Evolutionary conservation across 2,329 filamentous ascomycete species (phyloP).

Genomic region (Nectriaceae sp.): DNA sequence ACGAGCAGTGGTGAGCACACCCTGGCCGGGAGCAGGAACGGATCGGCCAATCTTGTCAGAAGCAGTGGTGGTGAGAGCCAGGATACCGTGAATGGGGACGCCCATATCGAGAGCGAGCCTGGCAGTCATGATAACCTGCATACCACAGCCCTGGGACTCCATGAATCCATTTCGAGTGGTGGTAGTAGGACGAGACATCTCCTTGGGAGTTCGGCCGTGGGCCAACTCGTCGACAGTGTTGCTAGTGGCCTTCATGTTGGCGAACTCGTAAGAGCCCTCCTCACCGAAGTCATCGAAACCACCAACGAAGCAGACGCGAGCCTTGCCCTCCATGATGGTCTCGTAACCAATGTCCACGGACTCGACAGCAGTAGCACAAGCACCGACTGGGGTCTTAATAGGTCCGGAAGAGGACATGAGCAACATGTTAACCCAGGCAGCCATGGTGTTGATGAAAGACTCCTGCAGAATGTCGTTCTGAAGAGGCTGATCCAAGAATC

Average conservation of each 20-base stretch:
- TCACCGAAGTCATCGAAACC: slow-evolving; percentile 99
- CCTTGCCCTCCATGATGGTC: slow-evolving; percentile 98
- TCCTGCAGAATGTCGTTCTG: slow-evolving; percentile 99
- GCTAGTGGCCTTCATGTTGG: slow-evolving; percentile 99
- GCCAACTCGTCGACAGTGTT: slow-evolving; percentile 96
- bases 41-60: slow-evolving; percentile 99
- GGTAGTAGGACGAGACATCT: slow-evolving; percentile 97
- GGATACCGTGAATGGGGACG: slow-evolving; percentile 92
- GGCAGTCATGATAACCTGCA: slow-evolving; percentile 98
- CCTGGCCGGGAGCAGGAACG: slow-evolving; percentile 92
- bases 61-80: slow-evolving; percentile 91
- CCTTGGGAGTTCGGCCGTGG: slow-evolving; percentile 89
- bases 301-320: slow-evolving; percentile 94
- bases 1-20: slow-evolving; percentile 92
- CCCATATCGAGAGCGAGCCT: slow-evolving; percentile 97
- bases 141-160: slow-evolving; percentile 98
- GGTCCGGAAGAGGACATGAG: slow-evolving; percentile 94
- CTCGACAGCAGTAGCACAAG: slow-evolving; percentile 95
- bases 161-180: slow-evolving; percentile 98
- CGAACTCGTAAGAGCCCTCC: slow-evolving; percentile 98
- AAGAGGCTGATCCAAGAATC: slow-evolving; percentile 93
- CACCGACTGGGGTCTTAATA: slow-evolving; percentile 98
- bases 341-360: slow-evolving; percentile 98
- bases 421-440: slow-evolving; percentile 99
- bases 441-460: slow-evolving; percentile 99